Base-by-base conservation (phyloP, 768 basidiomycete species). In the Tulasnella calospora region DNA sequence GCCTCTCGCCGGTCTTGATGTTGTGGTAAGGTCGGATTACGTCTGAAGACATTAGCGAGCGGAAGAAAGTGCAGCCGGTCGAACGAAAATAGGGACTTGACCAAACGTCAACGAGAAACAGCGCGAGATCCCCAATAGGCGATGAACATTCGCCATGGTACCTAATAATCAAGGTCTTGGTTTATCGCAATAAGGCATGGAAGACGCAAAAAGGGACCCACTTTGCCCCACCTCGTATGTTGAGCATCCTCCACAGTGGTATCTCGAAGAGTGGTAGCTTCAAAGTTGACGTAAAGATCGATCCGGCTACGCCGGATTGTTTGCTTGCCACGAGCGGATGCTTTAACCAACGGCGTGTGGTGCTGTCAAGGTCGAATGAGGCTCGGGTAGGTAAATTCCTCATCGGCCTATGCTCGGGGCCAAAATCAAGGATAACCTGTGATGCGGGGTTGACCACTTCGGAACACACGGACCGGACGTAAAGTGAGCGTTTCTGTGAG, bases 231-330 rank as follows among this genome's bases (percentile, higher is more conserved):
- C 61, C 30, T 33, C 30, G 61, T 35, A 27, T 67, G 30, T 67
- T 67, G 61, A 67, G 61, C 61, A 67, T 67, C 61, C 61, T 67
- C 61, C 19, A 35, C 61, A 67, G 33, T 67, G 61, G 61, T 67
- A 67, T 67, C 61, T 15, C 61, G 61, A 67, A 67, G 61, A 67
- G 15, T 67, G 61, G 61, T 67, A 67, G 33, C 61, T 67, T 35
- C 61, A 67, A 12, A 2, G 4, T 67, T 67, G 61, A 67, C 61
- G 61, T 67, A 67, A 67, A 30, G 30, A 67, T 67, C 61, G 61
- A 67, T 67, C 61, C 61, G 61, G 61, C 17, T 5, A 35, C 15
- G 15, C 61, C 61, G 61, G 61, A 67, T 67, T 67, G 61, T 67
- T 67, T 35, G 23, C 61, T 67, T 67, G 27, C 61, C 27, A 67